Evolutionary conservation across 495 filamentous ascomycete genomes (phyloP), one percentile per base, ranked within the genome.

Genomic region (Copromyces sp.): DNA sequence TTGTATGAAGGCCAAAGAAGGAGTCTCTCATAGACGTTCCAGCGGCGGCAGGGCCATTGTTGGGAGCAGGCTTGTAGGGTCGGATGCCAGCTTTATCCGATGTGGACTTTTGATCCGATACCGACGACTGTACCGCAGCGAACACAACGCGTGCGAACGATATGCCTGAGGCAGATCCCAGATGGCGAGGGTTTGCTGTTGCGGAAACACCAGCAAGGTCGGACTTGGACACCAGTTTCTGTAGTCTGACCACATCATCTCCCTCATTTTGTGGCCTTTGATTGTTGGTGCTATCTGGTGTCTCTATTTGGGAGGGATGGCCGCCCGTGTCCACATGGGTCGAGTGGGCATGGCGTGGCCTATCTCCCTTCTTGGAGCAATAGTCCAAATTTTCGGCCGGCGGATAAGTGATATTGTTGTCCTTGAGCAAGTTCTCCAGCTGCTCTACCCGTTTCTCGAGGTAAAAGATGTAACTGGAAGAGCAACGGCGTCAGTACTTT

Each of bases 71-170:
- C 73, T 76, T 80, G 70, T 83, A 85, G 8, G 84, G 84, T 42
- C 83, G 77, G 65, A 86, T 78, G 35, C 84, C 83, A 9, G 78
- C 82, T 79, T 85, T 87, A 45, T 88, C 86, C 32, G 85, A 87
- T 61, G 76, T 86, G 4, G 84, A 84, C 41, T 86, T 86, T 37
- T 89, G 89, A 74, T 93, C 91, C 3, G 90, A 88, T 2, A 96
- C 90, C 0, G 92, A 94, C 71, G 90, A 94, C 80, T 96, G 95
- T 68, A 98, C 93, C 0, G 95, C 95, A 12, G 95, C 94, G 77
- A 97, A 96, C 35, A 98, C 94, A 9, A 98, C 93, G 59, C 94
- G 87, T 17, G 95, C 94, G 81, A 98, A 98, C 1, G 94, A 97
- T 47, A 98, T 95, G 4, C 95, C 95, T 9, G 93, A 94, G 14